Evolutionary conservation across 441 rosid genomes (phyloP).

Genomic region (Geranium incanum): DNA sequence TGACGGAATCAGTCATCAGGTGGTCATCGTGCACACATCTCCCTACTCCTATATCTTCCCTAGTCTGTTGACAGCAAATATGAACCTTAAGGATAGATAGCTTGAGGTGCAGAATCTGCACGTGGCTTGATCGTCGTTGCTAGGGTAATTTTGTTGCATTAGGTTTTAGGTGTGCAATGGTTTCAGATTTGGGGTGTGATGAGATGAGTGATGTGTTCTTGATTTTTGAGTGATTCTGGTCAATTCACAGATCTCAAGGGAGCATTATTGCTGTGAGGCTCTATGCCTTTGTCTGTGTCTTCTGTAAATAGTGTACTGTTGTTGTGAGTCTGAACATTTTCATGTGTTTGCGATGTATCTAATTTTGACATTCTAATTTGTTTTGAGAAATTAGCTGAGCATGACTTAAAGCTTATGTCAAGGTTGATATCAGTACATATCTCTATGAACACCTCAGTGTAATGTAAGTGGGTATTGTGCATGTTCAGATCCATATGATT

Average conservation of each 20-base stretch:
- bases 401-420: background rate
- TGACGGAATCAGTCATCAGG: conserved; percentile 52
- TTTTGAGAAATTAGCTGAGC: background rate
- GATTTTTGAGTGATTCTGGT: background rate
- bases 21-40: conserved; percentile 61
- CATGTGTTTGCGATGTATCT: background rate
- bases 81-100: conserved; percentile 8
- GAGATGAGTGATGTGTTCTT: conserved; percentile 16
- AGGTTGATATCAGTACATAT: background rate
- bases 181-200: conserved; percentile 18
- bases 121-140: background rate
- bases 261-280: conserved; percentile 1
- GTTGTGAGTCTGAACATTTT: background rate
- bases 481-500: background rate
- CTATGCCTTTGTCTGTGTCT: background rate
- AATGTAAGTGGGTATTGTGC: background rate
- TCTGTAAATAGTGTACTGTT: background rate
- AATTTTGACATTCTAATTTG: background rate
- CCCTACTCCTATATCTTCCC: conserved; percentile 47
- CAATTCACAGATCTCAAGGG: background rate
- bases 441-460: background rate
- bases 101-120: background rate
- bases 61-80: conserved; percentile 38
- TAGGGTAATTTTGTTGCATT: conserved; percentile 12
- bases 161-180: conserved; percentile 9